These are phyloP conservation scores for Chlorella sp. DNA, from an alignment of 139 green algal genomes.

Conservation along the genomic window DNA sequence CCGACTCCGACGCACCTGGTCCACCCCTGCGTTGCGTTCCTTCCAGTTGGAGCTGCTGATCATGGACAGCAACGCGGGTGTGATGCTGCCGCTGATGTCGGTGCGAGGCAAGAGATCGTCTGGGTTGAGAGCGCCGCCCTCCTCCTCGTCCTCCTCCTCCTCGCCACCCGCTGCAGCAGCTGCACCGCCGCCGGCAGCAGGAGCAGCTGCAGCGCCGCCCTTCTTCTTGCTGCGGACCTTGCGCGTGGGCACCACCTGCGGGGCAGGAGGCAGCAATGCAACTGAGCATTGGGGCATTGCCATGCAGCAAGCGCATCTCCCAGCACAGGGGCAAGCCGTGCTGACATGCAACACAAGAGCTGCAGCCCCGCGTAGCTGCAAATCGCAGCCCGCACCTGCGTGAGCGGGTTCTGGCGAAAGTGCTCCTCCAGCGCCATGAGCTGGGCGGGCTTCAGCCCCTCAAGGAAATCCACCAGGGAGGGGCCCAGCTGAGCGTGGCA, in stretches of 20 bases:
- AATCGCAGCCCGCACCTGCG: conserved; percentile 24
- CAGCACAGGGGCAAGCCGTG: no score
- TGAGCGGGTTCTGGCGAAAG: conserved; percentile 83
- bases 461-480: conserved; percentile 53
- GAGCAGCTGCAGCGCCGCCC: background rate
- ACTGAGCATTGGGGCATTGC: no score
- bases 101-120: conserved; percentile 80
- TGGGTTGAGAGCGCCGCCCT: background rate
- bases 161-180: background rate
- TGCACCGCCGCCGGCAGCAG: background rate
- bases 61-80: conserved; percentile 52
- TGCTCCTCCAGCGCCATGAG: conserved; percentile 88
- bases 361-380: no score
- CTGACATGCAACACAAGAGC: no score
- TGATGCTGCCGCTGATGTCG: conserved; percentile 80
- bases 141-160: conserved; percentile 10
- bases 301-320: no score
- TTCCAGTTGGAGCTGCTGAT: conserved; percentile 90
- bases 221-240: conserved; percentile 35
- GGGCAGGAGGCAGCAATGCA: no score
- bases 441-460: conserved; percentile 93
- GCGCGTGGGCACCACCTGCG: conserved; percentile 51
- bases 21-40: conserved; percentile 86
- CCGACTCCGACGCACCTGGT: conserved; percentile 89
- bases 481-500: conserved; percentile 70